Evolutionary conservation across 2,329 filamentous ascomycete species (phyloP).

Genomic region (Nigrospora sphaerica): DNA sequence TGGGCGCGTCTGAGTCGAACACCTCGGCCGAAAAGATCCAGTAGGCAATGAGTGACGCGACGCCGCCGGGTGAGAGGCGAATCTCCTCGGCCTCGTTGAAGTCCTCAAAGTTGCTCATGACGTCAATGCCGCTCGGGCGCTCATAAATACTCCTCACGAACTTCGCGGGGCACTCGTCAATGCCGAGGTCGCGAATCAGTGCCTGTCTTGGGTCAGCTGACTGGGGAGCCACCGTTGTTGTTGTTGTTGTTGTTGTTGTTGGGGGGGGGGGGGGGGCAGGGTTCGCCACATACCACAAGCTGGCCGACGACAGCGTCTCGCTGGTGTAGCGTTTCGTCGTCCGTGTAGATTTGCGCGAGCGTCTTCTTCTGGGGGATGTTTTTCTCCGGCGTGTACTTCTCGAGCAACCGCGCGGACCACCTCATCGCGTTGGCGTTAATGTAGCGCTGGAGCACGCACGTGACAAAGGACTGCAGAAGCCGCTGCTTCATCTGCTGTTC

Average conservation of each 20-base stretch:
- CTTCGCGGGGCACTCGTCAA: slow-evolving; percentile 36
- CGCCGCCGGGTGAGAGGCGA: slow-evolving; percentile 50
- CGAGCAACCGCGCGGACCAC: slow-evolving; percentile 59
- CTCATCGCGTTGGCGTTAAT: slow-evolving; percentile 53
- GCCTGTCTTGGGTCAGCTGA: slow-evolving; percentile 31
- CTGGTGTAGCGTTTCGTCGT: slow-evolving; percentile 53
- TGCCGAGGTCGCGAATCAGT: slow-evolving; percentile 54
- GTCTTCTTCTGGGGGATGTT: slow-evolving; percentile 56
- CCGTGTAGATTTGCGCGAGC: slow-evolving; percentile 56
- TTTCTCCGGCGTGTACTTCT: slow-evolving; percentile 59
- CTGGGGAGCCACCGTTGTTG: too few species aligned
- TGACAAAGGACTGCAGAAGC: slow-evolving; percentile 70
- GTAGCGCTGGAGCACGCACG: slow-evolving; percentile 68
- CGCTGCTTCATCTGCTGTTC: slow-evolving; percentile 57
- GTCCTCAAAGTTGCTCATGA: slow-evolving; percentile 39
- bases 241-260: too few species aligned
- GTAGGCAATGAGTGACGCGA: slow-evolving; percentile 53
- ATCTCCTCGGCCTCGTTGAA: slow-evolving; percentile 42
- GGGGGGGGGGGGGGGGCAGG: too few species aligned
- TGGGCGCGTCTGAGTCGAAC: slow-evolving; percentile 48
- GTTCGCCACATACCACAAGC: slow-evolving; percentile 47
- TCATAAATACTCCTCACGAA: slow-evolving; percentile 39
- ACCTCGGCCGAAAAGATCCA: slow-evolving; percentile 56
- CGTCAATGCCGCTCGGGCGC: slow-evolving; percentile 33
- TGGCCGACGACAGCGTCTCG: slow-evolving; percentile 65